Evolutionary conservation across 2,329 filamentous ascomycete genomes (phyloP).

Genomic region (Podosphaera xanthii): DNA sequence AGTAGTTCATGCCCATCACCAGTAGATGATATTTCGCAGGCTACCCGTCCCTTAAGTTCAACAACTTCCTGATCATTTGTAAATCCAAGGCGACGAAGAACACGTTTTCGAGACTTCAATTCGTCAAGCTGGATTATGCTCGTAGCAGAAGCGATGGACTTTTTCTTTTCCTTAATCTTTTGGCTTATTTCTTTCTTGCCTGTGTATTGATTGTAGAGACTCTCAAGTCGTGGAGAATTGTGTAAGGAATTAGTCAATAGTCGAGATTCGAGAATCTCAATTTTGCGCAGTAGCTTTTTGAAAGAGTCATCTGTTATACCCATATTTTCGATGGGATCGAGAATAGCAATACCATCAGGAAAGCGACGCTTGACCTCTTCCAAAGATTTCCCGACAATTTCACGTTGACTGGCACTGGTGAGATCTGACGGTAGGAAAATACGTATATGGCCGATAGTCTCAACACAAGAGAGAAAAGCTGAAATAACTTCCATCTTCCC

Average conservation of each 20-base stretch:
- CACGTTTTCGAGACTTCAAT: conserved; percentile 84
- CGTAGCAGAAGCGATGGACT: conserved; percentile 62
- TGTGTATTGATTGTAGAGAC: conserved; percentile 71
- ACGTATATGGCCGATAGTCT: conserved; percentile 62
- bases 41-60: conserved; percentile 87
- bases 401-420: conserved; percentile 41
- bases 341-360: conserved; percentile 67
- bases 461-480: conserved; percentile 65
- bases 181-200: conserved; percentile 53
- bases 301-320: conserved; percentile 77
- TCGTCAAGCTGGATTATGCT: conserved; percentile 87
- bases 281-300: conserved; percentile 83
- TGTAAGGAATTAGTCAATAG: conserved; percentile 78
- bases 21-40: conserved; percentile 86
- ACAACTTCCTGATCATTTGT: conserved; percentile 92
- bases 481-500: conserved; percentile 65
- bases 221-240: conserved; percentile 62
- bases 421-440: conserved; percentile 66
- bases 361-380: conserved; percentile 70
- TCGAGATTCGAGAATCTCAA: conserved; percentile 84
- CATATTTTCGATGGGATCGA: conserved; percentile 96
- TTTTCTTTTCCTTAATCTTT: conserved; percentile 73
- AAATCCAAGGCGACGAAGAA: conserved; percentile 80
- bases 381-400: conserved; percentile 42
- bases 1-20: conserved; percentile 71